Base-by-base conservation (phyloP, 2,329 filamentous ascomycete genomes). In the Lachnellula cervina region DNA sequence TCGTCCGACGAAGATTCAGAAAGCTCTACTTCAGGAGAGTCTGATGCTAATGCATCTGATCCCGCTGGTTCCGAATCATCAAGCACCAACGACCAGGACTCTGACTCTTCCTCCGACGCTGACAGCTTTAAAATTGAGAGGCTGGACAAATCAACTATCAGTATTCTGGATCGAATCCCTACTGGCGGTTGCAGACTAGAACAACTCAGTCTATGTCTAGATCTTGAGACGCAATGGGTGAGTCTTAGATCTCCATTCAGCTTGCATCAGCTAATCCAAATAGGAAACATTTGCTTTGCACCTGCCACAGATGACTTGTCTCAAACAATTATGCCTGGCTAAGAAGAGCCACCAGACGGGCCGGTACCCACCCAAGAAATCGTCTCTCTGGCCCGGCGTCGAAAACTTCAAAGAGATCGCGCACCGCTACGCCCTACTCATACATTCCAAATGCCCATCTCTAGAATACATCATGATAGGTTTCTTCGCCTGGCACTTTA, bases 171-270 rank as follows among this genome's bases (percentile, higher is more conserved):
- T 40, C 46, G 43, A 17, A 46, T 61, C 23, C 25, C 49, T 28
- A 52, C 55, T 28, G 44, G 48, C 11, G 54, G 57, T 35, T 9
- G 7, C 5, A 42, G 51, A 16, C 51, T 61, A 11, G 48, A 46
- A 19, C 25, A 46, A 14, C 57, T 59, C 43, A 51, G 35, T 14
- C 34, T 59, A 16, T 49, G 43, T 23, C 40, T 59, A 3, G 49
- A 56, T 16, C 37, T 58, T 37, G 50, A 56, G 37, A 53, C 38
- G 7, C 55, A 57, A 46, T 59, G 53, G 52, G 57, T 59, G 35
- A 38, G 46, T 53, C 11, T 40, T 25, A 5, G 11, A 19, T 3
- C 8, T 32, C 34, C 51, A 32, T 17, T 13, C n/a, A 32, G 6
- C n/a, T 49, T 19, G 11, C n/a, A 17, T 23, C 11, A 17, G 16